Evolutionary conservation across 495 filamentous ascomycete genomes (phyloP).

Genomic region (Penicillium waksmanii): DNA sequence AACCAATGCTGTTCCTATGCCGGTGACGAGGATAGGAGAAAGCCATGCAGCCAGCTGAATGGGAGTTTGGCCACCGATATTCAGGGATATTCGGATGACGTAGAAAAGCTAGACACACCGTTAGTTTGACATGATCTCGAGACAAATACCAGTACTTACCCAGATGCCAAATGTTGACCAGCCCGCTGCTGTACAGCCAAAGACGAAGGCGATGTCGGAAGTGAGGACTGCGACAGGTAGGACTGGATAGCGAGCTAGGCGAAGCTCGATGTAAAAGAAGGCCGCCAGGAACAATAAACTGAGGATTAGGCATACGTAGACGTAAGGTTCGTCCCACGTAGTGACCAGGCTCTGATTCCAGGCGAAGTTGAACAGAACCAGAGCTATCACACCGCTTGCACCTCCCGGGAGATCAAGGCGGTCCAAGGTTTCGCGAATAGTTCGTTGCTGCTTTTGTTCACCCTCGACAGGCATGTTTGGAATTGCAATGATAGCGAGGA

Average conservation of each 20-base stretch:
- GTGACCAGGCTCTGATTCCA: constrained; percentile 44
- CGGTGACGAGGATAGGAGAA: constrained; percentile 39
- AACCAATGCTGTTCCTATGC: constrained; percentile 34
- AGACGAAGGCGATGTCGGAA: constrained; percentile 33
- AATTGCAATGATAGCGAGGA: constrained; percentile 15
- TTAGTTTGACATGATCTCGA: constrained; percentile 1
- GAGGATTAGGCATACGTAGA: constrained; percentile 40
- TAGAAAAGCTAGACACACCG: constrained; percentile 32
- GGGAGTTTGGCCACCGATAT: constrained; percentile 31
- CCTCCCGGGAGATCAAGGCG: constrained; percentile 38
- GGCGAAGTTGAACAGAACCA: constrained; percentile 49
- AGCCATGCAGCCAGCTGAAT: constrained; percentile 37
- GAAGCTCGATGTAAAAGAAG: constrained; percentile 41
- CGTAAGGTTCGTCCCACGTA: constrained; percentile 42
- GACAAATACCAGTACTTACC: constrained; percentile 11
- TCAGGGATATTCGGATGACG: constrained; percentile 35
- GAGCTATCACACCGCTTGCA: constrained; percentile 39
- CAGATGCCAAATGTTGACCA: constrained; percentile 51
- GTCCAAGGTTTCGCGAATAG: constrained; percentile 9
- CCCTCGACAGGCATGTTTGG: constrained; percentile 12
- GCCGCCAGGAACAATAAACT: constrained; percentile 33
- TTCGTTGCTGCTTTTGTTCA: constrained; percentile 10
- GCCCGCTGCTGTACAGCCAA: constrained; percentile 41
- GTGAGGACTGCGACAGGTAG: constrained; percentile 39
- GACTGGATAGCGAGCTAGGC: constrained; percentile 38